A percentile compares a stretch with the other conserved stretches of the same genome.
Conservation (phyloP, 768 basidiomycete species). For the Termitomyces titanicus region DNA sequence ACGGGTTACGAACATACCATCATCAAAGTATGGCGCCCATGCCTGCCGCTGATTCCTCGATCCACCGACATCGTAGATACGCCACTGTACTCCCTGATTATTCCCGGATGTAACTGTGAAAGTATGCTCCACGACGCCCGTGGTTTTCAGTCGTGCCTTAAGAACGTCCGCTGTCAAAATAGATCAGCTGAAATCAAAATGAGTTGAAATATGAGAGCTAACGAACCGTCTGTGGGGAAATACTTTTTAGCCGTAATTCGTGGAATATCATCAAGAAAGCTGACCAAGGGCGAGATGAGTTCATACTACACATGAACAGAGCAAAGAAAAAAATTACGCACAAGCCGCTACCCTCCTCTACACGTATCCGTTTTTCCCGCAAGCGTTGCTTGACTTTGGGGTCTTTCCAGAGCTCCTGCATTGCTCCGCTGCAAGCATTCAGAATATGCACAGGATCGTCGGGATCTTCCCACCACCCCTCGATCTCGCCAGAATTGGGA, state of each 20-base stretch:
- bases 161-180: conserved; percentile 61
- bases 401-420: conserved; percentile 78
- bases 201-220: conserved; percentile 12
- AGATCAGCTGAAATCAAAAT: conserved; percentile 13
- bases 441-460: conserved; percentile 75
- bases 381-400: conserved; percentile 59
- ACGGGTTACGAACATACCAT: conserved; percentile 47
- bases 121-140: conserved; percentile 76
- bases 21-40: conserved; percentile 88
- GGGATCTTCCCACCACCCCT: conserved; percentile 86
- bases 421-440: conserved; percentile 57
- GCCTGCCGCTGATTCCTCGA: conserved; percentile 78
- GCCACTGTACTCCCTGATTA: conserved; percentile 66
- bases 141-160: conserved; percentile 78
- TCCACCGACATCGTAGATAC: conserved; percentile 84
- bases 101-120: conserved; percentile 62
- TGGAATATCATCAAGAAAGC: conserved; percentile 78
- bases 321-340: conserved; percentile 34
- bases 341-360: conserved; percentile 87
- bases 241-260: conserved; percentile 81
- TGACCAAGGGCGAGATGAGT: conserved; percentile 24
- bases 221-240: conserved; percentile 70
- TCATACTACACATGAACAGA: conserved; percentile 5
- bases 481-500: conserved; percentile 65
- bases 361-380: conserved; percentile 58